Conservation (phyloP, 305 asterid genomes). For the Fraxinus floribunda region DNA sequence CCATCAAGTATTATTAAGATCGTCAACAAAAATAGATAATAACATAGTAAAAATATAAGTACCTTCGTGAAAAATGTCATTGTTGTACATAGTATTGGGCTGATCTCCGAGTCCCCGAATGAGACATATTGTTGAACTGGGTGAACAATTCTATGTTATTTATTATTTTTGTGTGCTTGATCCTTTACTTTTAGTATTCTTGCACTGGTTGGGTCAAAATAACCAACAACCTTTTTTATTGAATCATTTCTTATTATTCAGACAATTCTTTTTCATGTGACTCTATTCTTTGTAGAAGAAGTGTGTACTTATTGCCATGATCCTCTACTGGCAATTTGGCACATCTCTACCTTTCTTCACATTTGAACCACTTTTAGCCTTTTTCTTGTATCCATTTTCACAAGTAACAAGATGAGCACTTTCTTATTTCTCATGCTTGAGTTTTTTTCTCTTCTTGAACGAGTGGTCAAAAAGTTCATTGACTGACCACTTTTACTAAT, state of each 20-base stretch:
- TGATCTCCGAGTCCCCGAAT: too few species aligned
- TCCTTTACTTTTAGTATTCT: too few species aligned
- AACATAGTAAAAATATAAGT: not conserved
- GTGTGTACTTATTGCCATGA: not conserved
- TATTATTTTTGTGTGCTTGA: too few species aligned
- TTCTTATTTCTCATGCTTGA: not conserved
- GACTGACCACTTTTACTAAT: not conserved
- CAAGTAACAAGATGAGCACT: not conserved
- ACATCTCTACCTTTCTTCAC: not conserved
- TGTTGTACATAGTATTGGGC: too few species aligned
- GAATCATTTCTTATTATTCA: not conserved
- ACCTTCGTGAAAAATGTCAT: too few species aligned
- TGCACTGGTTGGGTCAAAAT: too few species aligned
- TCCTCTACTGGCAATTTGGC: not conserved
- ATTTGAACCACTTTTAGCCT: not conserved
- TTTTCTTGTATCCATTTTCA: not conserved
- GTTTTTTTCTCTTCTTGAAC: not conserved
- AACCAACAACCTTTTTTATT: too few species aligned
- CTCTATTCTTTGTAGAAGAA: not conserved
- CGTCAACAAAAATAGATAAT: not conserved
- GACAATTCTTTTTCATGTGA: not conserved
- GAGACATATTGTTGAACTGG: too few species aligned
- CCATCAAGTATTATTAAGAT: not conserved
- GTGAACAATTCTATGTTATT: too few species aligned
- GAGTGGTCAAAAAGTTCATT: not conserved